phyloP scores from a whole-genome alignment of 169 alveolate genomes.

The Plasmodium billcollinsi region DNA sequence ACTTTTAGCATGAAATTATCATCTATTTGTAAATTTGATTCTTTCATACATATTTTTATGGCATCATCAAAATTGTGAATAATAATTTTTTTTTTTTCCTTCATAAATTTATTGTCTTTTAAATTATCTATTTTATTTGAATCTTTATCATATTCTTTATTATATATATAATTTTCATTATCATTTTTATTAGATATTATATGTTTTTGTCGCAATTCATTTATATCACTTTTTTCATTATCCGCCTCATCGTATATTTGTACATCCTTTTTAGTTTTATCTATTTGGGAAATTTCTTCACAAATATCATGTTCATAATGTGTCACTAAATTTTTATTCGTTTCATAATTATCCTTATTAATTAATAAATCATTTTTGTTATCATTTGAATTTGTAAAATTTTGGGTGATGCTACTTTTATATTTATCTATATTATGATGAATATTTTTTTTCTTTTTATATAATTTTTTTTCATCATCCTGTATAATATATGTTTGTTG shows the following conservation, averaged over 20 bases:
- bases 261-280: not conserved
- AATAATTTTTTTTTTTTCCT: not conserved
- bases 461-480: not conserved
- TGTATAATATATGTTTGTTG: not conserved
- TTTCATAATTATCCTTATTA: not conserved
- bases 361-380: constrained; percentile 3
- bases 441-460: not conserved
- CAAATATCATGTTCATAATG: not conserved
- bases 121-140: not conserved
- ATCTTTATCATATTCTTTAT: not conserved
- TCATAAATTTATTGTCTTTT: not conserved
- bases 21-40: constrained; percentile 65
- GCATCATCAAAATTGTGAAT: constrained; percentile 52
- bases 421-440: not conserved
- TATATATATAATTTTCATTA: not conserved
- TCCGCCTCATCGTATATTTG: not conserved
- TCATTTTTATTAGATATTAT: not conserved
- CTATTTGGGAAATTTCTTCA: not conserved
- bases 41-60: constrained; percentile 36
- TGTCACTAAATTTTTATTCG: not conserved
- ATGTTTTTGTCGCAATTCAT: not conserved
- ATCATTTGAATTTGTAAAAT: not conserved
- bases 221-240: not conserved
- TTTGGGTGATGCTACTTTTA: not conserved
- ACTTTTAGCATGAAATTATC: constrained; percentile 86